Base-by-base conservation (phyloP, 257 asterid genomes). In the Primulina eburnea region DNA sequence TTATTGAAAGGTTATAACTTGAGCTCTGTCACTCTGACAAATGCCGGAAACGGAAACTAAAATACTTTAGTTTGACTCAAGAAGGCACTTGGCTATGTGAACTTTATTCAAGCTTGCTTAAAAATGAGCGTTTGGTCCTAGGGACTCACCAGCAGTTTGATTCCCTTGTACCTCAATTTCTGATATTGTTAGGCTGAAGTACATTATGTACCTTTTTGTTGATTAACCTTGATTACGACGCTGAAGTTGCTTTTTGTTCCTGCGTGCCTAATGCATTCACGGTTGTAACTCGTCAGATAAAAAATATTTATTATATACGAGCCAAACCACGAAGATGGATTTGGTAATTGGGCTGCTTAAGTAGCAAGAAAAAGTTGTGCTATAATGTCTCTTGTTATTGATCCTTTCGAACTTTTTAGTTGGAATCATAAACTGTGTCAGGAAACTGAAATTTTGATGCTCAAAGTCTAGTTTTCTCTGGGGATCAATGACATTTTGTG, bases 311-410 rank as follows among this genome's bases (percentile, higher is more conserved):
- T 63, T 67, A 24, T 65, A 47, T 67, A 26, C 16, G 59, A 26
- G 29, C 67, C 11, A 2, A 62, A 53, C 29, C 55, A 71, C 20
- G n/a, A 62, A 62, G 65, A 61, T 52, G 58, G 32, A 10, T 24
- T 26, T 33, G 69, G 21, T 59, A 37, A 56, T 53, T 34, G 52
- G 21, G 28, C 71, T 34, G 35, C 72, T 69, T 43, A 33, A 61
- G 29, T 50, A n/a, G 53, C 56, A 10, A 10, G 60, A 35, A 26
- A 24, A 10, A 26, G n/a, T 26, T 14, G 14, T 32, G 34, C 14
- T 57, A 20, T 24, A 60, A 24, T 8, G 10, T 64, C 18, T 71
- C 43, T 11, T 32, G 33, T 64, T 30, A 50, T 47, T 50, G 28
- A 50, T 30, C n/a, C 32, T 43, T 47, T 43, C 71, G 34, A 33